phyloP scores from a whole-genome alignment of 352 stramenopile species.

The Elongisporangium prolatum region DNA sequence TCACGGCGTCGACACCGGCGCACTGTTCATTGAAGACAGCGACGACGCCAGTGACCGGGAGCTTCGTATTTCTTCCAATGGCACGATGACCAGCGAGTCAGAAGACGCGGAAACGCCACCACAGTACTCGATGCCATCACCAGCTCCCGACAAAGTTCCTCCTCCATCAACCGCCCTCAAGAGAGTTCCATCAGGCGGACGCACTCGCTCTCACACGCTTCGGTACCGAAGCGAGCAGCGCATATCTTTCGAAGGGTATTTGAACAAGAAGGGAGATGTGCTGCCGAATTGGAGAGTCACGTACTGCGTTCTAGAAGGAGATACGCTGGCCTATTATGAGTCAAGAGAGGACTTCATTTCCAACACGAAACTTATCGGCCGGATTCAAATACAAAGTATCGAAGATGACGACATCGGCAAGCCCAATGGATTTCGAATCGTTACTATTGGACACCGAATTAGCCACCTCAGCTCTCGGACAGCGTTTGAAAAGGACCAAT shows the following conservation, averaged over 20 bases:
- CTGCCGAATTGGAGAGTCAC: constrained; percentile 60
- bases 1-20: constrained; percentile 33
- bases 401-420: constrained; percentile 68
- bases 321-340: constrained; percentile 76
- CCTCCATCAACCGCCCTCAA: not conserved
- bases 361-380: constrained; percentile 71
- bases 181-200: constrained; percentile 10
- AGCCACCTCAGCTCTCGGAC: constrained; percentile 74
- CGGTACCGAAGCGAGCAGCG: constrained; percentile 60
- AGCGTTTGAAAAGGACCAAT: constrained; percentile 78
- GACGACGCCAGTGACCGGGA: constrained; percentile 24
- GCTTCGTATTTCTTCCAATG: not conserved
- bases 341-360: constrained; percentile 80
- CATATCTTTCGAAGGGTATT: constrained; percentile 80
- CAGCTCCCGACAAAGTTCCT: not conserved
- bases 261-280: constrained; percentile 82
- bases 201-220: constrained; percentile 53
- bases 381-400: constrained; percentile 61
- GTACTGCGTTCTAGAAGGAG: constrained; percentile 77
- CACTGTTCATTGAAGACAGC: constrained; percentile 51
- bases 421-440: constrained; percentile 57
- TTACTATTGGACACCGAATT: constrained; percentile 60
- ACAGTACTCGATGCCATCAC: not conserved
- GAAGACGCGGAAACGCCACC: constrained; percentile 1
- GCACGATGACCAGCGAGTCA: not conserved